Evolutionary conservation across 192 early-diverging fungal genomes (phyloP), one percentile per base, ranked within the genome.

Genomic region (Rhizophagus sp.): DNA sequence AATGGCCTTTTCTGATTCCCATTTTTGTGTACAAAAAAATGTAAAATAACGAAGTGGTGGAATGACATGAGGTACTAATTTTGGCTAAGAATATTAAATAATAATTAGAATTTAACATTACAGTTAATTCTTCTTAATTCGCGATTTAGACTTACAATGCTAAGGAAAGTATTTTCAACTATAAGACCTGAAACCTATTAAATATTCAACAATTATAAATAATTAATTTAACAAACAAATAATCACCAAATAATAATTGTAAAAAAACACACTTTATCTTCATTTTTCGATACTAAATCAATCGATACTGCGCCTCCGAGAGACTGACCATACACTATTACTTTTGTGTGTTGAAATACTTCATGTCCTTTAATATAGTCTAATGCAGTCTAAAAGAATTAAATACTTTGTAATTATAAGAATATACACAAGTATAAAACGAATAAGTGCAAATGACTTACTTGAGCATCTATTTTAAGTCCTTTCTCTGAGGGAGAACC

Each of bases 271-370:
- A 70, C 71, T 69, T 84, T 84, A 50, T 90, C 88, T 78, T 94
- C 89, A 77, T 97, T 91, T 71, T 88, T 84, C 4, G 94, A 88
- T 8, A 95, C 96, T 67, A 94, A 83, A 78, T 97, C 88, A 71
- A 97, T 94, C 15, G 96, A 95, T 33, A 97, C 98, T 2, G 98
- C 98, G 24, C 98, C 98, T 63, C 98, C 98, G 71, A 99, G 92
- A 9, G 95, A 96, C 81, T 99, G 98, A 0, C 97, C 98, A 83
- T 94, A 98, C 0, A 96, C 90, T 50, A 99, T 85, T 57, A 99
- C 81, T 76, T 93, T 93, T 6, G 94, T 93, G 71, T 94, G 83
- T n/a, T 85, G 84, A 0, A 95, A 83, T 33, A 94, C 83, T 19
- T 89, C 89, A 80, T 98, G 94, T 8, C 85, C 83, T 44, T 85